These are phyloP conservation scores for Tolypocladium endophyticum DNA, from an alignment of 2,329 filamentous ascomycete genomes.

Conservation along the genomic window DNA sequence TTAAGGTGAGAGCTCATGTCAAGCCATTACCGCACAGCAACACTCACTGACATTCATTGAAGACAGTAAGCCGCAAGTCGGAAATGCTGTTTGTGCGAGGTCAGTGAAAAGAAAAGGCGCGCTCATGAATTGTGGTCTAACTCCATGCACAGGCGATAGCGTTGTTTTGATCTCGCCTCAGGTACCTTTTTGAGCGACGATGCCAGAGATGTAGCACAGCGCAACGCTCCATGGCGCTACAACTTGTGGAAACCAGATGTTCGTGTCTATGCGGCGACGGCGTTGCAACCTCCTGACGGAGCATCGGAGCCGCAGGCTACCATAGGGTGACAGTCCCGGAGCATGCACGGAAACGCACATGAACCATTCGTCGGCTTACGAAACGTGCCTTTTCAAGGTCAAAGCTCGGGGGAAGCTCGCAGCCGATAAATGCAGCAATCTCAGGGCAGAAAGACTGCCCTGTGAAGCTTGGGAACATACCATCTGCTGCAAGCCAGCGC, in stretches of 20 bases:
- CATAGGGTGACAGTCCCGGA: neutral
- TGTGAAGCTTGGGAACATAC: neutral
- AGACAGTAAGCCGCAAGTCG: slow-evolving; percentile 93
- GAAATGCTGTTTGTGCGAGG: slow-evolving; percentile 99
- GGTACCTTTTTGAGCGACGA: slow-evolving; percentile 26
- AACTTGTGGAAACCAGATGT: neutral
- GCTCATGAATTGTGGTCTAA: slow-evolving; percentile 9
- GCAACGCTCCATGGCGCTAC: neutral
- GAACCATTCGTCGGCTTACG: neutral
- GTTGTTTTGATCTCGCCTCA: slow-evolving; percentile 63
- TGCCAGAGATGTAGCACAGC: neutral
- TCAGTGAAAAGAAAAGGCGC: slow-evolving; percentile 28
- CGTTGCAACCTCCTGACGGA: neutral
- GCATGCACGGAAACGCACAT: neutral
- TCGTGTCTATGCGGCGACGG: neutral
- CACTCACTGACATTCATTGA: slow-evolving; percentile 6
- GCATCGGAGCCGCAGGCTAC: neutral
- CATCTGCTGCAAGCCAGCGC: neutral
- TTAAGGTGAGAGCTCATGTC: slow-evolving; percentile 45
- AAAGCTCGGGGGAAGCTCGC: neutral
- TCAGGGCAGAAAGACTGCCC: neutral
- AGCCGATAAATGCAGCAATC: neutral
- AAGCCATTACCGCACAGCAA: too few relatives aligned
- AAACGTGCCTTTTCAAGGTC: neutral
- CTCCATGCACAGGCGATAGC: slow-evolving; percentile 47